Conservation (phyloP, 495 filamentous ascomycete species). For the Collariella sp. region DNA sequence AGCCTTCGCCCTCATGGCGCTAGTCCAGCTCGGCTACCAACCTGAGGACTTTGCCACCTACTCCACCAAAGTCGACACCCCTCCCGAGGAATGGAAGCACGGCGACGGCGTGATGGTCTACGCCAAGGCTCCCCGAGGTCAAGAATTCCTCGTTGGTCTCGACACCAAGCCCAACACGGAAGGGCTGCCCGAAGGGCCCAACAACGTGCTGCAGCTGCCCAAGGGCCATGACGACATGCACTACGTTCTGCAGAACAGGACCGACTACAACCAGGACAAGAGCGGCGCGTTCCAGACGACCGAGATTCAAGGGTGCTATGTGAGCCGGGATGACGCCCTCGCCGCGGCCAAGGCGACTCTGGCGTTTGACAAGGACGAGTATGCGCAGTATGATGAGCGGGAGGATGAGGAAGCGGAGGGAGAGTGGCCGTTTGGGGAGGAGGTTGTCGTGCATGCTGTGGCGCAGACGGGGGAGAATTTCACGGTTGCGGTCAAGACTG, state of each 20-base stretch:
- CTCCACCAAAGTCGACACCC: background rate
- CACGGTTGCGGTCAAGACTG: constrained; percentile 28
- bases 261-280: constrained; percentile 33
- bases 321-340: constrained; percentile 23
- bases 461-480: constrained; percentile 35
- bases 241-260: constrained; percentile 36
- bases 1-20: constrained; percentile 21
- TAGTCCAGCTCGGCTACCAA: constrained; percentile 27
- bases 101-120: constrained; percentile 31
- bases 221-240: constrained; percentile 24
- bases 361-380: constrained; percentile 20
- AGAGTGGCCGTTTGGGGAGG: constrained; percentile 40
- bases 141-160: constrained; percentile 32
- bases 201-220: constrained; percentile 20
- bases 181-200: constrained; percentile 15
- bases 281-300: constrained; percentile 25
- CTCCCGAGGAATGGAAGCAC: constrained; percentile 25
- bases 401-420: constrained; percentile 8
- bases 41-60: constrained; percentile 32
- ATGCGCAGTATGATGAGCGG: constrained; percentile 35
- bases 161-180: constrained; percentile 33
- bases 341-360: constrained; percentile 23
- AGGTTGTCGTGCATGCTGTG: constrained; percentile 37
- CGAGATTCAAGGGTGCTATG: constrained; percentile 35
- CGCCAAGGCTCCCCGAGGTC: constrained; percentile 25